Conservation (phyloP, 2,329 filamentous ascomycete species). For the Ophiosphaerella narmari region DNA sequence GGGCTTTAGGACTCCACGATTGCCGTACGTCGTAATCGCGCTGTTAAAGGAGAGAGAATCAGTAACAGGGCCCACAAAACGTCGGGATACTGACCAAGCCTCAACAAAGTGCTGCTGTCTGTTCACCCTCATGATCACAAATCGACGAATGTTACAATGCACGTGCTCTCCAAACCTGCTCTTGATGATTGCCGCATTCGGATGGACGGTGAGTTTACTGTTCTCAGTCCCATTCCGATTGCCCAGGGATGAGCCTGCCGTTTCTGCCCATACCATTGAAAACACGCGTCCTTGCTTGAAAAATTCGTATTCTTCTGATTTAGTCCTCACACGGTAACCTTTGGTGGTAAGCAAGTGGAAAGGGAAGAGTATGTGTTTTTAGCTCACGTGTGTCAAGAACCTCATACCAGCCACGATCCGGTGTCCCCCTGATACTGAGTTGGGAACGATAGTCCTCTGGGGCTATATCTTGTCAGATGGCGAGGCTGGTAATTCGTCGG, state of each 20-base stretch:
- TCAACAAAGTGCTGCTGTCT: constrained; percentile 17
- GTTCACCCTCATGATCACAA: constrained; percentile 26
- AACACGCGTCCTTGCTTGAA: constrained; percentile 28
- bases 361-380: not conserved
- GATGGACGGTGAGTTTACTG: not conserved
- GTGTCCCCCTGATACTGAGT: constrained; percentile 2
- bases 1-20: constrained; percentile 43
- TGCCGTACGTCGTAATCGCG: constrained; percentile 48
- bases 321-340: constrained; percentile 24
- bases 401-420: constrained; percentile 9
- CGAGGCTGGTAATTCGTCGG: too few species aligned
- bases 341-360: not conserved
- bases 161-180: constrained; percentile 17
- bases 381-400: constrained; percentile 8
- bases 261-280: constrained; percentile 23
- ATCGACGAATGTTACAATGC: constrained; percentile 31
- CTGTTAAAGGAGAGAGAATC: constrained; percentile 38
- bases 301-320: constrained; percentile 17
- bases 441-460: not conserved
- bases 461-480: not conserved
- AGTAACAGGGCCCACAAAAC: constrained; percentile 23
- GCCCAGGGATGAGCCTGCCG: constrained; percentile 8
- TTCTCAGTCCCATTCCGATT: not conserved
- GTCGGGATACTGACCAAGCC: constrained; percentile 16
- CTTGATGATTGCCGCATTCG: constrained; percentile 8